Base-by-base conservation (phyloP, 2,329 filamentous ascomycete species). In the Fusarium sp. region DNA sequence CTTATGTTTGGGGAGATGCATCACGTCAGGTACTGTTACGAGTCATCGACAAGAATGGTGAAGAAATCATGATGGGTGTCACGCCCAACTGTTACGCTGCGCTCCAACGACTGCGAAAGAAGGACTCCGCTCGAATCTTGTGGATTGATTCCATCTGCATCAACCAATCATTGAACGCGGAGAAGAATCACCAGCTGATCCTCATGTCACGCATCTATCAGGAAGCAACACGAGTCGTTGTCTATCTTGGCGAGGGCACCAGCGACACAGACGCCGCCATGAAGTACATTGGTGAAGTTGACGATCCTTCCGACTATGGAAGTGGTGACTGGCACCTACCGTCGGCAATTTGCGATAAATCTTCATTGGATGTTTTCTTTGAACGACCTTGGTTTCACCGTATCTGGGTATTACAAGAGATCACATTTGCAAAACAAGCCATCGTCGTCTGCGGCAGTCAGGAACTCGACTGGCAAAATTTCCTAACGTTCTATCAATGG, bases 131-230 rank as follows among this genome's bases (percentile, higher is more conserved):
- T 57, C 52, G 52, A 37, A 57, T 20, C 16, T 9, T 57, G 13
- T 57, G 52, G 52, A 57, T 57, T 37, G 52, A 57, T 22, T 33
- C 52, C n/a, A n/a, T 57, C 52, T 57, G 52, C 14, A 57, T 57
- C 14, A 37, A 57, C 11, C 31, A 57, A 9, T 57, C 52, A 20
- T 37, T 24, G 33, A 37, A 33, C 9, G 16, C 31, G 8, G 52
- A 57, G 24, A 57, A 57, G 52, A 57, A 57, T 18, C 52, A 57
- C 18, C 52, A 57, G 33, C n/a, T 57, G 14, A 16, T 24, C 9
- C 52, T 57, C 52, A 57, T 57, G 52, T 16, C 31, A 20, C 33
- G n/a, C n/a, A 57, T 57, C 14, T 57, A 57, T 8, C 29, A 57
- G 18, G 31, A 22, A 33, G 52, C 52, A 37, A 37, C 52, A 11